phyloP scores from a whole-genome alignment of 306 rosid genomes.

The Geum urbanum region DNA sequence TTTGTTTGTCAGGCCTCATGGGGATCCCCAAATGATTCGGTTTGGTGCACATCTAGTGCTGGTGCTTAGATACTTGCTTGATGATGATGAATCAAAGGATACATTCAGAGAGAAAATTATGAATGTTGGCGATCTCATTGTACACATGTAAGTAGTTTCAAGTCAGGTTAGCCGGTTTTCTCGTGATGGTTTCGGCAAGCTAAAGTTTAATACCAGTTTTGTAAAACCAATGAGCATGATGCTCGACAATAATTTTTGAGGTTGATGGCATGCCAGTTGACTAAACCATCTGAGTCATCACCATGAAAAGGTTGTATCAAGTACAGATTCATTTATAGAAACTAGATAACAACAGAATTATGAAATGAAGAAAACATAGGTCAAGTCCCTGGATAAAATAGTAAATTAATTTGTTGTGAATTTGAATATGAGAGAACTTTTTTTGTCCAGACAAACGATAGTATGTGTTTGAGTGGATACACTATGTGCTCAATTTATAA shows the following conservation, averaged over 20 bases:
- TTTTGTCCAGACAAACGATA: neutral
- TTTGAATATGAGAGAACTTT: neutral
- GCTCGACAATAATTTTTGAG: neutral
- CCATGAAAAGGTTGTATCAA: neutral
- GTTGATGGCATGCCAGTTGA: neutral
- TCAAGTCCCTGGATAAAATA: no score
- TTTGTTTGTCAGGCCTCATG: conserved; percentile 62
- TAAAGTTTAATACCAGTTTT: neutral
- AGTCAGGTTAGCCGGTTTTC: conserved; percentile 18
- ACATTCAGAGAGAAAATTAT: conserved; percentile 69
- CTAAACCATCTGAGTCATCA: neutral
- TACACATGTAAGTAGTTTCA: conserved; percentile 74
- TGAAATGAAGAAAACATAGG: neutral
- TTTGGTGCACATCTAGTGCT: conserved; percentile 98
- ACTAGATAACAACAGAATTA: neutral
- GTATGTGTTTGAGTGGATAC: conserved; percentile 5
- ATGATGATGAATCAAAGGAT: conserved; percentile 69
- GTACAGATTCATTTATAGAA: neutral
- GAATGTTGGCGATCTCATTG: conserved; percentile 85
- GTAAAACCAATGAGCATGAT: conserved; percentile 2
- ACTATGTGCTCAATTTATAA: conserved; percentile 20
- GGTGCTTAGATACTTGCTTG: conserved; percentile 78
- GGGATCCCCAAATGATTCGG: conserved; percentile 97
- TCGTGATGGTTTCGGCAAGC: conserved; percentile 6
- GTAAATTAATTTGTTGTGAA: no score